Conservation (phyloP, 225 moss, liverwort and hornwort genomes). For the Ulota crispa region DNA sequence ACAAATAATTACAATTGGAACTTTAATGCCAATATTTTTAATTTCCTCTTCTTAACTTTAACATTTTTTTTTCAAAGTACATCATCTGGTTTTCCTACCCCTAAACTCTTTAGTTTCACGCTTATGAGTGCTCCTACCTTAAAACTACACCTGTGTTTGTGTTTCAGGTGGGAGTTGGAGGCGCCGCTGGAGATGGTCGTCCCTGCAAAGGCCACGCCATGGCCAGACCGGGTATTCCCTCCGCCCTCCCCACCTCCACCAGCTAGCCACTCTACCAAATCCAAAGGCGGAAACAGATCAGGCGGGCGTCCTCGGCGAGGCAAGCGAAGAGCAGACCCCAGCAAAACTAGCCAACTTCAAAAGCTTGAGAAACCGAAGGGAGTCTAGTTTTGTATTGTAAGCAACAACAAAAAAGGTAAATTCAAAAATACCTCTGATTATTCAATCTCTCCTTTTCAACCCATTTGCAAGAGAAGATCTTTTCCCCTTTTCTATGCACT, state of each 20-base stretch:
- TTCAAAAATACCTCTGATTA: slow-evolving; percentile 5
- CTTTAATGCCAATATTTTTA: no score
- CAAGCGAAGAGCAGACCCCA: slow-evolving; percentile 28
- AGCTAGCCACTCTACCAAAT: slow-evolving; percentile 19
- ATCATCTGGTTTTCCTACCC: no score
- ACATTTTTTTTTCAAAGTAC: no score
- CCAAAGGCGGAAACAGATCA: slow-evolving; percentile 42
- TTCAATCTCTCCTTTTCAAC: slow-evolving; percentile 20
- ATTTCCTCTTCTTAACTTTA: no score
- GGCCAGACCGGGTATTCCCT: slow-evolving; percentile 45
- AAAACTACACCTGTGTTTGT: no score
- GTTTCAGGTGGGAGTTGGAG: slow-evolving; percentile 43
- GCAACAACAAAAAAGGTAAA: neutral
- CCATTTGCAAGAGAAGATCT: slow-evolving; percentile 18
- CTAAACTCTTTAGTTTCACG: no score
- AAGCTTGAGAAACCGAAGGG: neutral
- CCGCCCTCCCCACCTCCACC: slow-evolving; percentile 33
- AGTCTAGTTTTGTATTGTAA: slow-evolving; percentile 17
- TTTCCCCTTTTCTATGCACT: slow-evolving; percentile 12
- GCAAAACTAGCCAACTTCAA: slow-evolving; percentile 17
- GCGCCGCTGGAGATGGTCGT: slow-evolving; percentile 37
- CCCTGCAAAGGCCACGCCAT: slow-evolving; percentile 45
- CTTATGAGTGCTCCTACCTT: no score
- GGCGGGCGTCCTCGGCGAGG: slow-evolving; percentile 31
- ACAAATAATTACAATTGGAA: no score